Evolutionary conservation across 495 filamentous ascomycete genomes (phyloP), one percentile per base, ranked within the genome.

Genomic region (Aspergillus homomorphus): DNA sequence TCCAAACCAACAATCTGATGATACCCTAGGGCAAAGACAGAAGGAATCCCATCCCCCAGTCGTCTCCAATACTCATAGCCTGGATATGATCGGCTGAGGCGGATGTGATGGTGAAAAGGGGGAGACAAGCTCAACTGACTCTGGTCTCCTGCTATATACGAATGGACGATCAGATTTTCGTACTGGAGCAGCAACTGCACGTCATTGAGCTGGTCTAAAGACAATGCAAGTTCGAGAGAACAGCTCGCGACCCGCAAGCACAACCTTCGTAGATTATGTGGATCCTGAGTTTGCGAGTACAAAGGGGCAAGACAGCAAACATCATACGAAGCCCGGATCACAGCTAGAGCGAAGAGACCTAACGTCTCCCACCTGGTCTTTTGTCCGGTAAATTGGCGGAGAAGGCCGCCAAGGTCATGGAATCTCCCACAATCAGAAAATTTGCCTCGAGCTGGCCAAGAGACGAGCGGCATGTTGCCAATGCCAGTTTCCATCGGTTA

Each of bases 161-260:
- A 77, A 53, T 76, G 75, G 0, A 77, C 62, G 42, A 78, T 77
- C 20, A 77, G 76, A 43, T 77, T 78, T 54, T 78, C 76, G 46
- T 77, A 78, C 51, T 77, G 75, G 19, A 76, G 57, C 16, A 77
- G 66, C 14, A 78, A 60, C 43, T 76, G 73, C n/a, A 78, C 52
- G 48, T 77, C 74, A 60, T 78, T 78, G 30, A 78, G 53, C 46
- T 71, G 74, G 48, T 78, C 76, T 23, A 78, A 53, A 8, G 76
- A 76, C 9, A 77, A 66, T 1, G 67, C 67, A 16, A 75, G 70
- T 30, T 77, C 72, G 53, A 77, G 30, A 23, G 69, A 63, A 28
- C 65, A 65, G 54, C 76, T 72, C 30, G 67, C 56, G 18, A 73
- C 51, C 43, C 69, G 65, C 0, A 64, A 74, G 8, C 62, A 59